phyloP scores from a whole-genome alignment of 2,329 filamentous ascomycete genomes.

The Xylariomycetidae sp. region DNA sequence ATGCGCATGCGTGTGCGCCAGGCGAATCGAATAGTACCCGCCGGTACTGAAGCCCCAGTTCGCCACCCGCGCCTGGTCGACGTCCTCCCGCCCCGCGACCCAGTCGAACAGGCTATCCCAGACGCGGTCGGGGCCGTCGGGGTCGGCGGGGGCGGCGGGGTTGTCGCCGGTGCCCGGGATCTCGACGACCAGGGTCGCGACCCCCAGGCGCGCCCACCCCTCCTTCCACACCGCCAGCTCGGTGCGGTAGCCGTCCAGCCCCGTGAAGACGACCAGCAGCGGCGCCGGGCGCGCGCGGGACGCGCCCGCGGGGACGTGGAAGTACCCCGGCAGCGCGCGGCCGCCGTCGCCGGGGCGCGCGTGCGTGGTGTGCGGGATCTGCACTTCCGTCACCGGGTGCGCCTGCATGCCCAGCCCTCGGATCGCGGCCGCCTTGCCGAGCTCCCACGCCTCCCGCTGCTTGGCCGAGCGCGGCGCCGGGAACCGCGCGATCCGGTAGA shows the following conservation, averaged over 20 bases:
- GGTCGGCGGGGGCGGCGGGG: conserved; percentile 40
- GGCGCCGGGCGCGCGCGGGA: conserved; percentile 14
- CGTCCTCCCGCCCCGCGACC: conserved; percentile 40
- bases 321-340: conserved; percentile 19
- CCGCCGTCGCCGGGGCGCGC: conserved; percentile 17
- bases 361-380: conserved; percentile 23
- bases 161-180: conserved; percentile 54
- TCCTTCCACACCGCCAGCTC: conserved; percentile 29
- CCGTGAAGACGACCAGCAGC: conserved; percentile 23
- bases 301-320: conserved; percentile 21
- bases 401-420: conserved; percentile 21
- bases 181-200: conserved; percentile 45
- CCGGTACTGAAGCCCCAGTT: conserved; percentile 54
- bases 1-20: conserved; percentile 51
- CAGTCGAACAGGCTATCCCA: conserved; percentile 50
- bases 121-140: conserved; percentile 43
- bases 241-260: conserved; percentile 25
- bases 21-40: conserved; percentile 51
- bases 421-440: conserved; percentile 23
- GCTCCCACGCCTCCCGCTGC: conserved; percentile 23
- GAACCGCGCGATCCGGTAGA: conserved; percentile 30
- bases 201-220: conserved; percentile 32
- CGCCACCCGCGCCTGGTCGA: conserved; percentile 41
- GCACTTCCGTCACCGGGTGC: conserved; percentile 22
- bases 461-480: conserved; percentile 25